A percentile compares a stretch with the other conserved stretches of the same genome.
Evolutionary conservation across 495 filamentous ascomycete genomes (phyloP).

Genomic region (Aspergillus indologenus): DNA sequence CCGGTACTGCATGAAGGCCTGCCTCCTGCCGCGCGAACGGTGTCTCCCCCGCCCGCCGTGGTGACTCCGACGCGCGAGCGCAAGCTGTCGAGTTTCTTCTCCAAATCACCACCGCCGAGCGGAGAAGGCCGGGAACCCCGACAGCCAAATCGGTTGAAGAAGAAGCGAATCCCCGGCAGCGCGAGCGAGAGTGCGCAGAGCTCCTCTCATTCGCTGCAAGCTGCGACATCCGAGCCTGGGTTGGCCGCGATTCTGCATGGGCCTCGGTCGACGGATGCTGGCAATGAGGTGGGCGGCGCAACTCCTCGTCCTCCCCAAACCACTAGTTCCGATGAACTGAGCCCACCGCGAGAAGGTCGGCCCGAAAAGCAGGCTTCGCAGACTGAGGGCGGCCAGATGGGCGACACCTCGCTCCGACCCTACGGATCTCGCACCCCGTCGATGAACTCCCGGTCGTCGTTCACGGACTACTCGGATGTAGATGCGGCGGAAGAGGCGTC

Average conservation of each 20-base stretch:
- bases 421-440: slow-evolving; percentile 66
- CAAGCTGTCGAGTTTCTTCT: slow-evolving; percentile 64
- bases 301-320: slow-evolving; percentile 32
- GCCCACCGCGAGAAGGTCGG: slow-evolving; percentile 21
- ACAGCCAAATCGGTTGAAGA: slow-evolving; percentile 80
- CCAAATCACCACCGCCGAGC: slow-evolving; percentile 54
- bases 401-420: slow-evolving; percentile 56
- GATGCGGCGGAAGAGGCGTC: slow-evolving; percentile 62
- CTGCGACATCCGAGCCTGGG: slow-evolving; percentile 30
- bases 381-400: slow-evolving; percentile 20
- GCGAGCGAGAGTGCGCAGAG: slow-evolving; percentile 81
- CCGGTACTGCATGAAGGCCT: slow-evolving; percentile 41
- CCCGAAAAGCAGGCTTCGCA: slow-evolving; percentile 17
- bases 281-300: slow-evolving; percentile 28
- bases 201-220: slow-evolving; percentile 69
- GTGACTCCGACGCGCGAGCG: slow-evolving; percentile 69
- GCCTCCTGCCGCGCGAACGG: slow-evolving; percentile 25
- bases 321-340: slow-evolving; percentile 22
- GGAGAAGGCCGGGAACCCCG: slow-evolving; percentile 57
- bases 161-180: slow-evolving; percentile 72
- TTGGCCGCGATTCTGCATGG: slow-evolving; percentile 18
- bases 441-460: slow-evolving; percentile 67
- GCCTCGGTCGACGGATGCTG: slow-evolving; percentile 18
- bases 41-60: slow-evolving; percentile 36
- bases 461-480: slow-evolving; percentile 73